phyloP scores from a whole-genome alignment of 2,329 filamentous ascomycete species.

The Diaporthe citri region DNA sequence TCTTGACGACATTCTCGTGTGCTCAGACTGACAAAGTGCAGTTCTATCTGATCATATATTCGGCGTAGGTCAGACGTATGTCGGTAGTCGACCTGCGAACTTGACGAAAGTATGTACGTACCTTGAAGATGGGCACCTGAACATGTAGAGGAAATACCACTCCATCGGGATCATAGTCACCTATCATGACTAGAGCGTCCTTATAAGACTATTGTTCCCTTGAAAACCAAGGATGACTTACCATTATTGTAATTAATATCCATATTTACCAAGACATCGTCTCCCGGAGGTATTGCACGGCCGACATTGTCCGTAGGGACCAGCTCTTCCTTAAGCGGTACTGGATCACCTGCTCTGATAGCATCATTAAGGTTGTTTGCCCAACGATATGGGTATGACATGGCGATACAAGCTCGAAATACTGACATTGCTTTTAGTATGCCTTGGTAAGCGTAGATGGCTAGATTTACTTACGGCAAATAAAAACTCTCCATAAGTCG shows the following conservation, averaged over 20 bases:
- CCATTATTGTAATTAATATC: slow-evolving; percentile 2
- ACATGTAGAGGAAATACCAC: neutral
- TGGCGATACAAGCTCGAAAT: slow-evolving; percentile 12
- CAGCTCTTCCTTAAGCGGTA: neutral
- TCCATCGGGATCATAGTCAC: neutral
- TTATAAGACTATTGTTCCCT: neutral
- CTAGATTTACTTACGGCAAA: neutral
- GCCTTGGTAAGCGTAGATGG: neutral
- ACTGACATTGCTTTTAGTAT: neutral
- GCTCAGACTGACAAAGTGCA: neutral
- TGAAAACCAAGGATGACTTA: neutral
- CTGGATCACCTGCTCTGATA: neutral
- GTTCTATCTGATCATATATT: no score
- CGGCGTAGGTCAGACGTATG: no score
- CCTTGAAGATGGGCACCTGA: neutral
- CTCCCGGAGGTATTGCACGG: neutral
- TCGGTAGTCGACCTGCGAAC: no score
- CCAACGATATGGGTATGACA: neutral
- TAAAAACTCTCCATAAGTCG: neutral
- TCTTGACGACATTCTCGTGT: neutral
- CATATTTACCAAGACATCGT: neutral
- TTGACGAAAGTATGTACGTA: neutral
- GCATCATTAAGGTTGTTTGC: neutral
- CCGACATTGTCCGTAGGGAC: neutral
- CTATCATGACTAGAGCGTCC: neutral